These are phyloP conservation scores for Curvularia hawaiiensis DNA, from an alignment of 2,329 filamentous ascomycete species.

Conservation along the genomic window DNA sequence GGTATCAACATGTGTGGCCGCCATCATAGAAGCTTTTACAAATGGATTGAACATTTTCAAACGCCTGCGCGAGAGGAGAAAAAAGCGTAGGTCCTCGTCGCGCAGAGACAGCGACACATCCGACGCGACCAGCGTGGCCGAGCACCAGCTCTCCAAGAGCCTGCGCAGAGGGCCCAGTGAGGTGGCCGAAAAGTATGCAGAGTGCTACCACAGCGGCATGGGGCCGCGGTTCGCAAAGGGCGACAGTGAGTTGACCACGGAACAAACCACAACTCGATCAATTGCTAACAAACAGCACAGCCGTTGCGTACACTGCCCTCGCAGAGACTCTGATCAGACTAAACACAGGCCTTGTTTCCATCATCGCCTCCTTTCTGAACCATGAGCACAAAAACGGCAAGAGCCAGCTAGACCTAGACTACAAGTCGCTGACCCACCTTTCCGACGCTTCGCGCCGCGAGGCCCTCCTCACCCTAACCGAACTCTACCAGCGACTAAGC, in stretches of 20 bases:
- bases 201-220: slow-evolving; percentile 40
- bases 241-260: slow-evolving; percentile 47
- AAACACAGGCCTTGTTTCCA: slow-evolving; percentile 54
- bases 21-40: slow-evolving; percentile 53
- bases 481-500: slow-evolving; percentile 48
- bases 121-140: slow-evolving; percentile 37
- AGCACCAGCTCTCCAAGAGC: slow-evolving; percentile 48
- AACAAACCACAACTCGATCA: neutral
- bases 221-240: slow-evolving; percentile 51
- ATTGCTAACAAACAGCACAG: slow-evolving; percentile 29
- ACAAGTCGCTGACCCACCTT: slow-evolving; percentile 50
- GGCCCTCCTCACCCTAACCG: slow-evolving; percentile 49
- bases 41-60: slow-evolving; percentile 54
- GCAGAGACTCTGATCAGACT: slow-evolving; percentile 53
- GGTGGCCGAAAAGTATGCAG: slow-evolving; percentile 50
- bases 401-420: slow-evolving; percentile 47
- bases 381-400: slow-evolving; percentile 42
- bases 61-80: slow-evolving; percentile 44
- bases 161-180: slow-evolving; percentile 50
- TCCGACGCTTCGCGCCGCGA: slow-evolving; percentile 54
- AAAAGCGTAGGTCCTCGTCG: slow-evolving; percentile 35
- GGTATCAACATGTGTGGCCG: slow-evolving; percentile 45
- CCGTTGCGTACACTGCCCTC: slow-evolving; percentile 53
- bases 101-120: slow-evolving; percentile 25
- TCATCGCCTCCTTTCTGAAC: slow-evolving; percentile 52